Base-by-base conservation (phyloP, 2,329 filamentous ascomycete genomes). In the Pseudocercospora musae region DNA sequence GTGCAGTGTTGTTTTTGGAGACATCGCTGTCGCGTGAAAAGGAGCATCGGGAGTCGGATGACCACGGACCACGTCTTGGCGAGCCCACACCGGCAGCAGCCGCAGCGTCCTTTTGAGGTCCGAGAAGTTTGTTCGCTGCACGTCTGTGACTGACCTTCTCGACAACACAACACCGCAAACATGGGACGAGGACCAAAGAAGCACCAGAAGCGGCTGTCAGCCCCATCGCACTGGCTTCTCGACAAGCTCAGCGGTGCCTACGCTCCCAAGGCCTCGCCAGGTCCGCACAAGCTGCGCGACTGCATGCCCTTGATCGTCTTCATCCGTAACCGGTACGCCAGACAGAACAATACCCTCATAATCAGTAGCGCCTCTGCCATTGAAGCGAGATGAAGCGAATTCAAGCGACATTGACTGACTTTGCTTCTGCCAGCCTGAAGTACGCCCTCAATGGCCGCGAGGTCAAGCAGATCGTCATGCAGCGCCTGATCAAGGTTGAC, bases 131-230 rank as follows among this genome's bases (percentile, higher is more conserved):
- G 62, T 31, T 57, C 40, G 57, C 46, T 55, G 44, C 54, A 58
- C 21, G 20, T 53, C 55, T 58, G 53, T 44, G 50, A 42, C 31
- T 50, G 49, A 27, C 55, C 57, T 57, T 55, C 59, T 55, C 53
- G 64, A 65, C 67, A 62, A 65, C 57, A 60, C 66, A 75, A 71
- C 71, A 78, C 75, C 77, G 78, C 74, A 74, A 87, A 78, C 75
- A 88, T 88, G 85, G 85, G 83, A 78, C 83, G 85, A 79, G 86
- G 86, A 85, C 85, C 73, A 65, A 72, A 73, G 70, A 73, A 73
- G 90, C 95, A 99, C 85, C 94, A 98, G 85, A 98, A 99, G 93
- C 93, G 95, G 87, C 88, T 98, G 80, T 95, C 91, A 84, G 95
- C 95, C 81, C 95, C 95, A 80, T 96, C 91, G 81, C 95, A 98